Evolutionary conservation across 192 early-diverging fungal genomes (phyloP).

Genomic region (Glomus cerebriforme): DNA sequence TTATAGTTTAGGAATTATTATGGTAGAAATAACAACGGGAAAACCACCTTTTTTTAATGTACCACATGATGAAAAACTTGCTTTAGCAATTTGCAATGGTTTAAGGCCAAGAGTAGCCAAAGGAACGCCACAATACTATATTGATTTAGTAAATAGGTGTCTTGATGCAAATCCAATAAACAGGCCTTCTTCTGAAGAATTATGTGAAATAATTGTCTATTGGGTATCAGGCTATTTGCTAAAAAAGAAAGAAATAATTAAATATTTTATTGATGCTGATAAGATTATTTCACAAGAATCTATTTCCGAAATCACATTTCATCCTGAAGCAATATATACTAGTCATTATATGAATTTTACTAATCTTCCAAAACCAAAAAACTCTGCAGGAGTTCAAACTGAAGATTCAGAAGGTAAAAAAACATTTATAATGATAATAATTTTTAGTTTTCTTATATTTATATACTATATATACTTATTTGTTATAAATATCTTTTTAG

Average conservation of each 20-base stretch:
- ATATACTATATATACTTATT: too few relatives aligned
- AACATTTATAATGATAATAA: too few relatives aligned
- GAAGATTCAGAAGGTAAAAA: too few relatives aligned
- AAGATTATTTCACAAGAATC: not conserved
- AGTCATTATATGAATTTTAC: too few relatives aligned
- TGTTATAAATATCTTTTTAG: too few relatives aligned
- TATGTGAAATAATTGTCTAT: not conserved
- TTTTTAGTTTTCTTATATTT: too few relatives aligned
- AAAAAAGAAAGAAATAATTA: not conserved
- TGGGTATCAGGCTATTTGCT: not conserved
- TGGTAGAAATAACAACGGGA: conserved; percentile 43
- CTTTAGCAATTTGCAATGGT: too few relatives aligned
- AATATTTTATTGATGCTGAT: not conserved
- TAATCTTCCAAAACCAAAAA: too few relatives aligned
- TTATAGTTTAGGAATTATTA: conserved; percentile 45
- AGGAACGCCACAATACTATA: not conserved
- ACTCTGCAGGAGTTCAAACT: too few relatives aligned
- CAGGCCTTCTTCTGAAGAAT: not conserved
- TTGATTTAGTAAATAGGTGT: not conserved
- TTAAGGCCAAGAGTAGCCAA: not conserved
- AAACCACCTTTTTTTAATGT: conserved; percentile 33
- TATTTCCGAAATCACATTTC: too few relatives aligned
- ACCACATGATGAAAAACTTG: not conserved
- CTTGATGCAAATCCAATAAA: not conserved
- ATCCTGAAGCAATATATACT: too few relatives aligned